Percentiles rank a stretch among this genome's conserved stretches.
Conservation (phyloP, 306 rosid genomes). For the Alnus rubra region DNA sequence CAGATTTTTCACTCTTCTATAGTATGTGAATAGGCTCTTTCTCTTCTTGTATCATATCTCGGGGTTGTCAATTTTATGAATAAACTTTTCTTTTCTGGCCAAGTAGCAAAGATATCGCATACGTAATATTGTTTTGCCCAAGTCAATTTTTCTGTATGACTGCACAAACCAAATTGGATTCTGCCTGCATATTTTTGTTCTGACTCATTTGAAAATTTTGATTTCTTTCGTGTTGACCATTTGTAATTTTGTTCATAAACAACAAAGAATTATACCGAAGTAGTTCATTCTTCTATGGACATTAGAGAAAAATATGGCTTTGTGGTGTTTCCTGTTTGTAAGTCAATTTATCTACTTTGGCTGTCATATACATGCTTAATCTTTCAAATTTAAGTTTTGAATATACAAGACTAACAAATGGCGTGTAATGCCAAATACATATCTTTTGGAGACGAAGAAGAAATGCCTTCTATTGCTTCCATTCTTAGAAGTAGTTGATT, state of each 20-base stretch:
- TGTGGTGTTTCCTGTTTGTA: conserved; percentile 9
- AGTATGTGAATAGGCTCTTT: background rate
- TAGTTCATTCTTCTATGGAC: background rate
- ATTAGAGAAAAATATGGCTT: background rate
- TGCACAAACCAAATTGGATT: background rate
- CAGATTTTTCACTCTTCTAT: background rate
- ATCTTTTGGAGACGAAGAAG: background rate
- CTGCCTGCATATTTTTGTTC: background rate
- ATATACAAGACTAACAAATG: background rate
- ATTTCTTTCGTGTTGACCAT: background rate
- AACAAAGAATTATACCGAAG: background rate
- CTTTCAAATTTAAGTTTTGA: background rate
- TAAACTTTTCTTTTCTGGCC: background rate
- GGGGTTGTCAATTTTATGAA: background rate
- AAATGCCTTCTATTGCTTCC: background rate
- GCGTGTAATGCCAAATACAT: no score
- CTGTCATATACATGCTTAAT: background rate
- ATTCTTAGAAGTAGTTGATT: background rate
- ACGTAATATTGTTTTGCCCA: background rate
- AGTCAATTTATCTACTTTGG: background rate
- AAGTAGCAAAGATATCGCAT: background rate
- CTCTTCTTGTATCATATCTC: background rate
- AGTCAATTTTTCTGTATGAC: background rate
- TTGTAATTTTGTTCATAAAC: background rate
- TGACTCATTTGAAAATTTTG: background rate